phyloP scores from a whole-genome alignment of 208 protist genomes.

The Crithidia bombi region DNA sequence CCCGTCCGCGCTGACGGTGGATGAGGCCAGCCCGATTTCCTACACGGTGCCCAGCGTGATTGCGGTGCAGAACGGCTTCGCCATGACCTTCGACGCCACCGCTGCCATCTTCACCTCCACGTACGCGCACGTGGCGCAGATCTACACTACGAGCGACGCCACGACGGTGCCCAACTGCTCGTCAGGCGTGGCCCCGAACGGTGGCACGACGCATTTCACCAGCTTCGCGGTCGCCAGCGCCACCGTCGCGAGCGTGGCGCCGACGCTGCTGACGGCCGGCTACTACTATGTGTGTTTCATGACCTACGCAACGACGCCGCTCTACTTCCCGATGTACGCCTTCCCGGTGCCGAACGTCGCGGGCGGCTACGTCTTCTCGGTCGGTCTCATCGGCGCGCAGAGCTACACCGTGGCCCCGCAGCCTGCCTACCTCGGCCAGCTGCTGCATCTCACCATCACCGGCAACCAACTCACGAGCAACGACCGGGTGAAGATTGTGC shows the following conservation, averaged over 20 bases:
- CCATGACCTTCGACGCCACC: slow-evolving; percentile 62
- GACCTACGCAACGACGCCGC: slow-evolving; percentile 54
- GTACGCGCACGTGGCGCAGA: slow-evolving; percentile 44
- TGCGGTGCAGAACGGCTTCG: slow-evolving; percentile 48
- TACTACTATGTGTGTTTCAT: slow-evolving; percentile 90
- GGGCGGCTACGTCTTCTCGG: slow-evolving; percentile 81
- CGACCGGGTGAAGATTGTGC: slow-evolving; percentile 85
- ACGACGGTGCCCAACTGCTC: slow-evolving; percentile 47
- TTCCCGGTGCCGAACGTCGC: slow-evolving; percentile 71
- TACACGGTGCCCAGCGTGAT: slow-evolving; percentile 76
- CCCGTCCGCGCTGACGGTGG: slow-evolving; percentile 47
- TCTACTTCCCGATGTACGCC: slow-evolving; percentile 27
- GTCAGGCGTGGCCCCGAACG: slow-evolving; percentile 38
- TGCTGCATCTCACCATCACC: slow-evolving; percentile 64
- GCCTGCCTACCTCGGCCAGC: slow-evolving; percentile 73
- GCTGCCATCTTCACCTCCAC: slow-evolving; percentile 70
- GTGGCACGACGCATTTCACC: slow-evolving; percentile 62
- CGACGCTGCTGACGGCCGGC: slow-evolving; percentile 51
- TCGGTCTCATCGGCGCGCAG: slow-evolving; percentile 80
- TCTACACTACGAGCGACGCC: slow-evolving; percentile 45
- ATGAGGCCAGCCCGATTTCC: slow-evolving; percentile 64
- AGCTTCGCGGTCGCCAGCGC: slow-evolving; percentile 59
- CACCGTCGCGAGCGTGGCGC: slow-evolving; percentile 59
- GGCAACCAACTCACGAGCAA: slow-evolving; percentile 64
- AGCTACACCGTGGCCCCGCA: slow-evolving; percentile 71